Base-by-base conservation (phyloP, 768 basidiomycete genomes). In the Clitopilus passeckerianus region DNA sequence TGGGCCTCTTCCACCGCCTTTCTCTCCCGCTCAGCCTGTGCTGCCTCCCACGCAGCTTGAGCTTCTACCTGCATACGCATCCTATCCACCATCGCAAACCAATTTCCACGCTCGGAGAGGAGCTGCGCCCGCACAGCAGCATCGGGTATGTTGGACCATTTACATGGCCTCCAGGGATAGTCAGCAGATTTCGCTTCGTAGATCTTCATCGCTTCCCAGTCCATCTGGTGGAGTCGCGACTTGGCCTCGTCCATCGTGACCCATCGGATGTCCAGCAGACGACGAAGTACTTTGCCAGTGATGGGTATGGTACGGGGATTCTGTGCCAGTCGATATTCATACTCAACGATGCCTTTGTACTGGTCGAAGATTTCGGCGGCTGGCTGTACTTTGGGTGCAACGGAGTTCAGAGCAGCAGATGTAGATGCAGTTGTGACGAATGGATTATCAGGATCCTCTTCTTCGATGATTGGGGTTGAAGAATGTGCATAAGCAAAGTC, bases 191-290 rank as follows among this genome's bases (percentile, higher is more conserved):
- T 52, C 24, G 22, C 59, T 60, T 76, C 73, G 44, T 67, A 68
- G n/a, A 63, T 63, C 15, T 62, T 52, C 53, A 80, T 59, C 16
- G 66, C 72, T 8, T 73, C 69, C 60, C 72, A 66, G 54, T 81
- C 80, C 60, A 75, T 71, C 7, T 62, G 61, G 8, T 63, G 60
- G 8, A 72, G 72, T 2, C 74, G 65, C 6, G 57, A 65, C 9
- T 63, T 53, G 12, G 75, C 66, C 54, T 81, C 78, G 5, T 64
- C 66, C 53, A 61, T 53, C 9, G 66, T 67, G 2, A 80, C 60
- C 79, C 80, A 81, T 7, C 71, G 69, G 12, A 78, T 60, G 20
- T 72, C 68, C 15, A 80, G 59, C 1, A 81, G 66, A 5, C 77
- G 71, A 0, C 75, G 70, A 9, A 78, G 63, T 1, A 68, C 71